Evolutionary conservation across 2,329 filamentous ascomycete genomes (phyloP).

Genomic region (Cordyceps cateniannulata): DNA sequence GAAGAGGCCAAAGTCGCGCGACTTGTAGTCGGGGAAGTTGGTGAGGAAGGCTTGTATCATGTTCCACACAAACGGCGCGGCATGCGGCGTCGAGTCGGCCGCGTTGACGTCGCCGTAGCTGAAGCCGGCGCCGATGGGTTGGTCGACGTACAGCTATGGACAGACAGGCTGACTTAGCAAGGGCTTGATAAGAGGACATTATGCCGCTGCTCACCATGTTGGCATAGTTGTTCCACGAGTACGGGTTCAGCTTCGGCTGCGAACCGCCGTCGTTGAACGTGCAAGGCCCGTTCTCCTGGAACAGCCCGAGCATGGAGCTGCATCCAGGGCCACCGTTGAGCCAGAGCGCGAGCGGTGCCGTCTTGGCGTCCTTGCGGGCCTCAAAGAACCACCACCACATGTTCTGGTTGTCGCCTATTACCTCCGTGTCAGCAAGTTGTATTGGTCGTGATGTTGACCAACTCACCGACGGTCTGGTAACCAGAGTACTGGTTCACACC

Average conservation of each 20-base stretch:
- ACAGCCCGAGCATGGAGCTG: constrained; percentile 33
- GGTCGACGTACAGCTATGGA: constrained; percentile 16
- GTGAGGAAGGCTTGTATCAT: constrained; percentile 56
- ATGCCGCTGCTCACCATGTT: constrained; percentile 33
- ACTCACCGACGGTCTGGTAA: constrained; percentile 11
- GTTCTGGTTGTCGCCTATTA: constrained; percentile 23
- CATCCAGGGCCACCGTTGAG: constrained; percentile 36
- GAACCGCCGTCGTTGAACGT: constrained; percentile 31
- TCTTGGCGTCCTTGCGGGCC: constrained; percentile 20
- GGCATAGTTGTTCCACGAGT: constrained; percentile 35
- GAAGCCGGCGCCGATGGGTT: constrained; percentile 26
- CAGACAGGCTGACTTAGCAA: background rate
- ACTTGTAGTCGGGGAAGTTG: constrained; percentile 56
- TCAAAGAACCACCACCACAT: constrained; percentile 40
- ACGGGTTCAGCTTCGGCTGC: constrained; percentile 35
- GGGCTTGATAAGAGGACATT: too few species aligned
- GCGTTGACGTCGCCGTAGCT: constrained; percentile 12
- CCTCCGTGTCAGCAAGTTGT: background rate
- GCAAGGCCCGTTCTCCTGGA: constrained; percentile 39
- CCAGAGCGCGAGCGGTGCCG: constrained; percentile 31
- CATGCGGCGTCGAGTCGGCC: constrained; percentile 25
- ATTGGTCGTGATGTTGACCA: constrained; percentile 32
- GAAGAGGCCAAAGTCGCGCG: constrained; percentile 49
- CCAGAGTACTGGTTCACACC: constrained; percentile 14
- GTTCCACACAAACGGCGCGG: constrained; percentile 39